phyloP scores from a whole-genome alignment of 1,139 yeast genomes.

The Yamadazyma sp. region DNA sequence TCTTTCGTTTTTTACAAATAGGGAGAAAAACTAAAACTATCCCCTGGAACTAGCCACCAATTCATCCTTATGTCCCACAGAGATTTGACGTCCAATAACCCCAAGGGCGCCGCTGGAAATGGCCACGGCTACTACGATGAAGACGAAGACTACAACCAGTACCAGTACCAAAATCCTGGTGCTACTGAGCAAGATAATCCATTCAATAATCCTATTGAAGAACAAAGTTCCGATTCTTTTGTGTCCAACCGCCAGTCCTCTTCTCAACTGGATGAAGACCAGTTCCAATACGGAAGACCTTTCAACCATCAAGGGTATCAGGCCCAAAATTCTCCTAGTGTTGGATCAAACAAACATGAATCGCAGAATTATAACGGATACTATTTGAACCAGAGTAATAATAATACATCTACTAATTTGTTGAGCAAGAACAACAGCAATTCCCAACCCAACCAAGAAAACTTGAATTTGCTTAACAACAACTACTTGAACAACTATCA shows the following conservation, averaged over 20 bases:
- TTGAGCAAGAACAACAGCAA: slow-evolving; percentile 24
- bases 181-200: slow-evolving; percentile 22
- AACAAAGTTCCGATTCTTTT: slow-evolving; percentile 24
- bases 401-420: slow-evolving; percentile 43
- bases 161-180: slow-evolving; percentile 8
- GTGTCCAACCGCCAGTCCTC: slow-evolving; percentile 25
- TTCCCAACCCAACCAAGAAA: slow-evolving; percentile 11
- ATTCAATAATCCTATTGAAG: slow-evolving; percentile 26
- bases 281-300: slow-evolving; percentile 36
- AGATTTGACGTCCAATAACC: slow-evolving; percentile 30
- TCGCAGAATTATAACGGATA: slow-evolving; percentile 43
- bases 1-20: slow-evolving; percentile 1
- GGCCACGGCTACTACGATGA: slow-evolving; percentile 13
- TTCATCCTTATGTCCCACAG: slow-evolving; percentile 28
- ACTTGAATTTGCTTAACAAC: slow-evolving; percentile 15
- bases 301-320: slow-evolving; percentile 18
- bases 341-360: slow-evolving; percentile 7
- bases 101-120: slow-evolving; percentile 7
- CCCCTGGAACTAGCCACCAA: not conserved
- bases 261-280: slow-evolving; percentile 24
- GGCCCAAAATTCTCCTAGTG: not conserved
- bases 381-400: slow-evolving; percentile 29
- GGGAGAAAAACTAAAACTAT: not conserved
- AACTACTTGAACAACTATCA: slow-evolving; percentile 10
- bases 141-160: slow-evolving; percentile 15